Evolutionary conservation across 164 flowering plant genomes (phyloP).

Genomic region (Piper betle): DNA sequence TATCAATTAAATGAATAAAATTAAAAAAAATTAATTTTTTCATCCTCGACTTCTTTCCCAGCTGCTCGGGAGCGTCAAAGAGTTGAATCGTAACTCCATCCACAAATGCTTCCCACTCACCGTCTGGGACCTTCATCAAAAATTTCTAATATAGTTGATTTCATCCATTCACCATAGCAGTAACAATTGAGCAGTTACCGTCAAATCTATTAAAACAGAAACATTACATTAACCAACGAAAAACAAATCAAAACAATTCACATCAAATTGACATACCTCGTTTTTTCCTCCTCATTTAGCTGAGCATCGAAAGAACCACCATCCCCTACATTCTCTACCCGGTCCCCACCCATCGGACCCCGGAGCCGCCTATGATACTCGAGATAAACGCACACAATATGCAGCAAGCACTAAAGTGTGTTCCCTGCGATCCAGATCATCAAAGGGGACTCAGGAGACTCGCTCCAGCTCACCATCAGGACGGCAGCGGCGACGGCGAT

Average conservation of each 20-base stretch:
- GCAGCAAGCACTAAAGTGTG: constrained; percentile 32
- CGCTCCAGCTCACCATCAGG: constrained; percentile 24
- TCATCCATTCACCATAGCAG: not conserved
- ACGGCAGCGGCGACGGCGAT: constrained; percentile 23
- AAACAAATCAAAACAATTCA: not conserved
- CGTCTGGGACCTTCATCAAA: too few relatives aligned
- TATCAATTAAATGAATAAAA: too few relatives aligned
- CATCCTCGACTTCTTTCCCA: too few relatives aligned
- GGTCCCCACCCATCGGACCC: constrained; percentile 7
- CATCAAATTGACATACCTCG: constrained; percentile 16
- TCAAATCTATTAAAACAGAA: not conserved
- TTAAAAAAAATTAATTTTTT: too few relatives aligned
- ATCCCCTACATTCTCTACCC: constrained; percentile 3
- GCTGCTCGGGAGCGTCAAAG: too few relatives aligned
- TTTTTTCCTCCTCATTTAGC: constrained; percentile 23
- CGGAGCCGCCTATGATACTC: constrained; percentile 23
- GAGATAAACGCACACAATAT: constrained; percentile 32
- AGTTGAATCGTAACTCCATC: too few relatives aligned
- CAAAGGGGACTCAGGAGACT: constrained; percentile 28
- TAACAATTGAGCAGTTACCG: not conserved
- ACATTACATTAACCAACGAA: not conserved
- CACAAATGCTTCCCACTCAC: too few relatives aligned
- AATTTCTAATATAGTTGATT: not conserved
- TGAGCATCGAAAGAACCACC: constrained; percentile 19
- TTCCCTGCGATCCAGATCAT: constrained; percentile 44